Percentiles rank a stretch among this genome's conserved stretches.
These are phyloP conservation scores for Fusarium nisikadoi DNA, from an alignment of 2,329 filamentous ascomycete species.

Conservation along the genomic window DNA sequence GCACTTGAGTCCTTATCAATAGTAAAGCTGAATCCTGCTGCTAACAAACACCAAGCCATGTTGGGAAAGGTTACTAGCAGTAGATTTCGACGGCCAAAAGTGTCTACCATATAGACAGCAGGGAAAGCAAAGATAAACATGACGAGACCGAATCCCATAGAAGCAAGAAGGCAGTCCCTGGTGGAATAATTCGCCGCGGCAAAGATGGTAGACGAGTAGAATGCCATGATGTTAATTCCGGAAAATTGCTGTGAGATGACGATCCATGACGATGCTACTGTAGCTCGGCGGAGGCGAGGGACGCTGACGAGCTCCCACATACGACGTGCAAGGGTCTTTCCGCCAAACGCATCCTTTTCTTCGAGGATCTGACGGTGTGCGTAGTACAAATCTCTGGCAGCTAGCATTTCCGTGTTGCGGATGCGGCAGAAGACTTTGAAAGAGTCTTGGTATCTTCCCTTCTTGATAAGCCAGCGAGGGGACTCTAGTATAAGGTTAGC, in stretches of 20 bases:
- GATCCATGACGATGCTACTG: conserved; percentile 45
- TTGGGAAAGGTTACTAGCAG: conserved; percentile 48
- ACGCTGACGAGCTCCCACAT: conserved; percentile 60
- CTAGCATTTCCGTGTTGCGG: conserved; percentile 67
- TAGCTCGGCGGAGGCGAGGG: conserved; percentile 58
- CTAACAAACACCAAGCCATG: conserved; percentile 47
- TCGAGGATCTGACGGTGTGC: conserved; percentile 49
- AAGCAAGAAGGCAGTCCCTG: conserved; percentile 57
- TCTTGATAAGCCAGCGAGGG: conserved; percentile 73
- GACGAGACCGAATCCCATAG: conserved; percentile 64
- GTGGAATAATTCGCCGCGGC: conserved; percentile 56
- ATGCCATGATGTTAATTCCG: conserved; percentile 53
- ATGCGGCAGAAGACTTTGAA: conserved; percentile 65
- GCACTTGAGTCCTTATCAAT: conserved; percentile 54
- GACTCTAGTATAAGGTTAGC: conserved; percentile 55
- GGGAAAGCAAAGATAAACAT: conserved; percentile 65
- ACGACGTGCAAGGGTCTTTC: conserved; percentile 49
- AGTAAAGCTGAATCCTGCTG: conserved; percentile 57
- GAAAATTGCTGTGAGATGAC: conserved; percentile 47
- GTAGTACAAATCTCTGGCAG: conserved; percentile 70
- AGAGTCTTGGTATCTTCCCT: conserved; percentile 63
- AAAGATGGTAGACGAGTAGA: conserved; percentile 63
- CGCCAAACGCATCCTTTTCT: conserved; percentile 49
- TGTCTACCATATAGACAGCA: conserved; percentile 65
- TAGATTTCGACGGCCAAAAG: conserved; percentile 60